These are phyloP conservation scores for Notholithocarpus densiflorus DNA, from an alignment of 306 rosid species.

Conservation along the genomic window DNA sequence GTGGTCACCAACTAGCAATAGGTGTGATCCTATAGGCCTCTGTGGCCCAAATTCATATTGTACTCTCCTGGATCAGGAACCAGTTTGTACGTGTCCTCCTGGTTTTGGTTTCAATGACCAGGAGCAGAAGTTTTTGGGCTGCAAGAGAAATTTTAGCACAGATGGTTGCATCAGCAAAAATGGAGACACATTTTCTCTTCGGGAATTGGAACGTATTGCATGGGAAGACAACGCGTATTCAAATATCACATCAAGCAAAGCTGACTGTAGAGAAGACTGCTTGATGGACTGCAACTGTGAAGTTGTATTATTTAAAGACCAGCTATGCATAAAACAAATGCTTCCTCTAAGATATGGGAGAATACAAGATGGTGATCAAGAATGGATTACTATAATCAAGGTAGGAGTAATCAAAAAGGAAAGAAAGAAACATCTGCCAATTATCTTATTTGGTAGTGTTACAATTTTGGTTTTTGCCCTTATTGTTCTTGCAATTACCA, in stretches of 20 bases:
- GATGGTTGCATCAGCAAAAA: not conserved
- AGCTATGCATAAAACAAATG: constrained; percentile 7
- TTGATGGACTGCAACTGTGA: constrained; percentile 23
- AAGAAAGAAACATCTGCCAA: not conserved
- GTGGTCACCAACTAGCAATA: not conserved
- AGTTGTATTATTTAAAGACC: not conserved
- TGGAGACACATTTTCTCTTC: not conserved
- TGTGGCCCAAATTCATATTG: constrained; percentile 17
- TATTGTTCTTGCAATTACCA: not conserved
- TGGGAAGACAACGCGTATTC: constrained; percentile 17
- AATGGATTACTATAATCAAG: not conserved
- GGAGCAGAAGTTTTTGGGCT: constrained; percentile 6
- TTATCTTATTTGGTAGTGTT: not conserved
- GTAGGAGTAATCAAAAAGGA: not conserved
- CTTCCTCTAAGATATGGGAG: constrained; percentile 14
- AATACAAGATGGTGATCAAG: fast-evolving
- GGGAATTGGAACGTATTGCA: not conserved
- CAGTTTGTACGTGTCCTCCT: constrained; percentile 10
- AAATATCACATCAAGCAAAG: not conserved
- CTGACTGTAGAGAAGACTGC: constrained; percentile 4
- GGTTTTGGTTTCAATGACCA: constrained; percentile 19
- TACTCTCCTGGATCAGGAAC: not conserved
- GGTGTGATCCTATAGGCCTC: not conserved
- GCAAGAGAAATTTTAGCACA: constrained; percentile 6
- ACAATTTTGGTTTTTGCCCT: constrained; percentile 6